Conservation (phyloP, 192 early-diverging fungal genomes). For the Tieghemiomyces parasiticus region DNA sequence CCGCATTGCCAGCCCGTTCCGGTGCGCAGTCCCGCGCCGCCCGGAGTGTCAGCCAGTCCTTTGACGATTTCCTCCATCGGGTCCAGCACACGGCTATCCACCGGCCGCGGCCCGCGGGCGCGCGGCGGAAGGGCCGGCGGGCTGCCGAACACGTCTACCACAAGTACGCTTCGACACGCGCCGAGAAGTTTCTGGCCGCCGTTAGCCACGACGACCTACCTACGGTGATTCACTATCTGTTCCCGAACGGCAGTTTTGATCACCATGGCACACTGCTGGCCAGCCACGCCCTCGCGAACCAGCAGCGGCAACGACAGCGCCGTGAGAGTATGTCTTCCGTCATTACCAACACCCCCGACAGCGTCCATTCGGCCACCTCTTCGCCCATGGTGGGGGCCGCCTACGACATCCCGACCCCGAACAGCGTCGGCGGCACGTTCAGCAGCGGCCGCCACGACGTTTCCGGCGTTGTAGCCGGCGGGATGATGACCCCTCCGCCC, state of each 20-base stretch:
- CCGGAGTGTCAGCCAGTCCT: background rate
- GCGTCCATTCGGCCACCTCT: background rate
- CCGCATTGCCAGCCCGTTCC: no score
- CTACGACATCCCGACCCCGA: background rate
- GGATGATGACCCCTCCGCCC: no score
- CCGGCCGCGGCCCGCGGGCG: background rate
- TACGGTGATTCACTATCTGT: background rate
- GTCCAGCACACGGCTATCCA: conserved; percentile 1
- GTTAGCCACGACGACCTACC: background rate
- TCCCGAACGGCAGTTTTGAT: background rate
- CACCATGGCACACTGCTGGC: background rate
- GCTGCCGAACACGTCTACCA: background rate
- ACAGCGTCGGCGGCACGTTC: background rate
- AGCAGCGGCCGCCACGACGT: background rate
- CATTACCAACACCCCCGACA: background rate
- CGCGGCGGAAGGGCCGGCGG: background rate
- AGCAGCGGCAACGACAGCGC: no score
- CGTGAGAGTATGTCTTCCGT: no score
- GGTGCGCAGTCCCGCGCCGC: background rate
- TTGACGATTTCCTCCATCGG: conserved; percentile 2
- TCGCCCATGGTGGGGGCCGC: background rate
- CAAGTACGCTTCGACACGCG: background rate
- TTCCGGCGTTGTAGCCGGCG: background rate
- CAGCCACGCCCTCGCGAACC: background rate
- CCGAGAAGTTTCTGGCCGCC: background rate